Conservation (phyloP, 2,329 filamentous ascomycete genomes). For the Penicillium sp. region DNA sequence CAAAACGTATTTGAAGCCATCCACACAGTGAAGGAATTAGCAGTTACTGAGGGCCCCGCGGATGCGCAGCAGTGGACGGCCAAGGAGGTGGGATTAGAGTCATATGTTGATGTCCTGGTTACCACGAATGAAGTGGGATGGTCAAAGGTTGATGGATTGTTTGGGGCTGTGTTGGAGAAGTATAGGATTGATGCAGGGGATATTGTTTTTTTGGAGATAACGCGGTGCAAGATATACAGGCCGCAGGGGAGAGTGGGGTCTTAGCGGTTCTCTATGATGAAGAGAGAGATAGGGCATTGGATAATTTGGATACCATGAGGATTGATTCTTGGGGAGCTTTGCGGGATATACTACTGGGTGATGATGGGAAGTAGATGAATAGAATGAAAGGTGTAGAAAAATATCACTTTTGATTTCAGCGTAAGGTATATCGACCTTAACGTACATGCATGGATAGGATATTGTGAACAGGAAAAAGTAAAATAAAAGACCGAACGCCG, state of each 20-base stretch:
- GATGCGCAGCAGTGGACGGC: conserved; percentile 50
- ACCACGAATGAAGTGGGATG: conserved; percentile 35
- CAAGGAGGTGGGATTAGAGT: conserved; percentile 28
- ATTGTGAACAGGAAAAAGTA: conserved; percentile 5
- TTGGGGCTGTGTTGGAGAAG: conserved; percentile 23
- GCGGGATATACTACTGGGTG: conserved; percentile 5
- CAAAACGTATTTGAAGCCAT: conserved; percentile 34
- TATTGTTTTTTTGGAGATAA: conserved; percentile 32
- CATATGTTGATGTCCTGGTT: conserved; percentile 31
- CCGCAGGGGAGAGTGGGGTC: conserved; percentile 26
- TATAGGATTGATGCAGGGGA: conserved; percentile 19
- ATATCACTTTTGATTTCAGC: conserved; percentile 22
- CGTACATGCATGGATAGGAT: conserved; percentile 18
- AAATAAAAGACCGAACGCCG: conserved; percentile 24
- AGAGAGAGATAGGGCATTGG: not conserved
- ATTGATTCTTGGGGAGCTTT: conserved; percentile 13
- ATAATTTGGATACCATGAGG: conserved; percentile 3
- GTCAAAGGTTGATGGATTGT: conserved; percentile 36
- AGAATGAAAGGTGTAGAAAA: conserved; percentile 1
- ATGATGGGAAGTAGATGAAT: not conserved
- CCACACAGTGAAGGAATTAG: conserved; percentile 16
- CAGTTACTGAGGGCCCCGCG: conserved; percentile 51
- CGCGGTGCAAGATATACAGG: conserved; percentile 25
- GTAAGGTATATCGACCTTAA: conserved; percentile 12
- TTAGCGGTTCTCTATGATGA: conserved; percentile 26